phyloP scores from a whole-genome alignment of 2,329 filamentous ascomycete species.

The Diplodia scrobiculata region DNA sequence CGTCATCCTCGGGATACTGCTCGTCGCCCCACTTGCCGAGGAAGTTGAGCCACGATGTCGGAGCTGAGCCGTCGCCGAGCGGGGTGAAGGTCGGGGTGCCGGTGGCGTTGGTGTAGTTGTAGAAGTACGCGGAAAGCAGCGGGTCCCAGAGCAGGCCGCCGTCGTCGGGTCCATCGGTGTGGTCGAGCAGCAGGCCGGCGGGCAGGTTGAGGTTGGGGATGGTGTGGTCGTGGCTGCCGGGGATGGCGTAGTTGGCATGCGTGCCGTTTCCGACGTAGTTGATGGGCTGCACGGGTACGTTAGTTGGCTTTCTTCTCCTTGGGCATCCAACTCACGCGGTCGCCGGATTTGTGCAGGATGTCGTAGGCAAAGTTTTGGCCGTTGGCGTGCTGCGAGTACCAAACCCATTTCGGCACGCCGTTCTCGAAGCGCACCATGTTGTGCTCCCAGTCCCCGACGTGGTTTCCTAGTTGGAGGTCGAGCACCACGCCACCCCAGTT shows the following conservation, averaged over 20 bases:
- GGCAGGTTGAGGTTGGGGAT: constrained; percentile 64
- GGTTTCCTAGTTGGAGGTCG: constrained; percentile 56
- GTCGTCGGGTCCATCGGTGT: constrained; percentile 61
- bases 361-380: constrained; percentile 65
- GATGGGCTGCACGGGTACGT: constrained; percentile 48
- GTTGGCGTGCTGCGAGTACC: constrained; percentile 64
- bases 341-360: constrained; percentile 56
- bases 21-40: constrained; percentile 65
- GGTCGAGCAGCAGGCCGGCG: constrained; percentile 51
- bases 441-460: constrained; percentile 69
- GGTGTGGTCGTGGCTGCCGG: constrained; percentile 63
- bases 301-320: neutral
- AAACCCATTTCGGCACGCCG: constrained; percentile 58
- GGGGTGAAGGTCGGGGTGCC: constrained; percentile 49
- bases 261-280: constrained; percentile 62
- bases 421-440: constrained; percentile 67
- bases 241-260: constrained; percentile 66
- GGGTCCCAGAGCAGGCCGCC: constrained; percentile 64
- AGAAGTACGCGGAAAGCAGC: constrained; percentile 57
- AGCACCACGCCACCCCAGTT: constrained; percentile 58
- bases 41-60: constrained; percentile 60
- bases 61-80: constrained; percentile 49
- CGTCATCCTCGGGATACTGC: constrained; percentile 56
- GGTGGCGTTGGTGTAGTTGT: constrained; percentile 51
- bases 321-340: constrained; percentile 41